Base-by-base conservation (phyloP, 495 filamentous ascomycete genomes). In the Aspergillus nanangensis region DNA sequence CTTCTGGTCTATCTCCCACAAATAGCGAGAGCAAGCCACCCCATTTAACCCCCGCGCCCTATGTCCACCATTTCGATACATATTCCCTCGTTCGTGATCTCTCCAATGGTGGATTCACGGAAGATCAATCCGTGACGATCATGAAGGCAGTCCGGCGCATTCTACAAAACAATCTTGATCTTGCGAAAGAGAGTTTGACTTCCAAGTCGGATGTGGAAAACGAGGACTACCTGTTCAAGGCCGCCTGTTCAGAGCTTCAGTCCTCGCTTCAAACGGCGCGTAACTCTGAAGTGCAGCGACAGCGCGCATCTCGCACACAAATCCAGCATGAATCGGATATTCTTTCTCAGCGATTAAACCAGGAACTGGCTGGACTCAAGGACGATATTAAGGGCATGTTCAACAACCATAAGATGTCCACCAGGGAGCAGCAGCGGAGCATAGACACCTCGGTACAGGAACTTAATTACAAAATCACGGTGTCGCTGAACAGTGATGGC, bases 41-140 rank as follows among this genome's bases (percentile, higher is more conserved):
- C 36, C 81, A 87, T 52, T 55, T 96, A 23, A 70, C 80, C 5
- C 79, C 88, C 0, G 78, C 87, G 13, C 87, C 80, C 3, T 92
- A 95, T 62, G 80, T 95, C 10, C 93, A 98, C 69, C 89, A 96
- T 69, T 98, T 98, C 63, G 93, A 98, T 67, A 95, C 85, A 14
- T 97, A 90, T 57, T 81, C 80, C 3, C 76, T 96, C 1, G 93
- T 96, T 4, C 82, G 83, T 37, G 77, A 87, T 51, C 80, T 98
- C 4, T 72, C 82, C 17, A 63, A 65, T 0, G 77, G 82, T 17
- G 87, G 83, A 2, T 96, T 89, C 64, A 79, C 70, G 5, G 65
- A 75, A 11, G 72, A 72, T 0, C 90, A 95, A 60, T 76, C 86
- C 27, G 78, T 87, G 36, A 86, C 80, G 2, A 71, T 86, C 35